Base-by-base conservation (phyloP, 495 filamentous ascomycete genomes). In the Aspergillus steynii region DNA sequence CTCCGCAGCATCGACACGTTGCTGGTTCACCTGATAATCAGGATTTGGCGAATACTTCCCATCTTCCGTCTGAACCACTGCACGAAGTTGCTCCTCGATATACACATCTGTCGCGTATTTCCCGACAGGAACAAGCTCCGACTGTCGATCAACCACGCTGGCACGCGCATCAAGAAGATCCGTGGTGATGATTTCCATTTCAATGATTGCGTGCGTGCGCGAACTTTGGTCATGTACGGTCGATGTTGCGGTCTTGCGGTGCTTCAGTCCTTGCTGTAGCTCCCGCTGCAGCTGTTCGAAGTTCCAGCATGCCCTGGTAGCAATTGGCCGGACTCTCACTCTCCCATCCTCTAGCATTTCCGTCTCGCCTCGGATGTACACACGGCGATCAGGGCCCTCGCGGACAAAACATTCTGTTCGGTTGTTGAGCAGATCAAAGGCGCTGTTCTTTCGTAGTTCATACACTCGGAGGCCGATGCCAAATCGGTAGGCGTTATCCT, bases 191-290 rank as follows among this genome's bases (percentile, higher is more conserved):
- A 71, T 59, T 47, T 71, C 69, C 7, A 71, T 52, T 34, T 71
- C 66, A 4, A 71, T 12, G 4, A 69, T 61, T 4, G 69, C 69
- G 61, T 69, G 69, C 7, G 69, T 71, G 0, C 69, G 57, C n/a
- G 69, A 71, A 27, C 69, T 71, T 51, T 67, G 64, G 29, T 71
- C 64, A 45, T 73, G 68, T 1, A 73, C 34, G 2, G 59, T 61
- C 29, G 71, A 73, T 1, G 62, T 56, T 5, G 61, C 68, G 9
- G 68, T 71, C 29, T 57, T 53, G 5, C 66, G 55, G 1, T 59
- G 49, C 29, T 56, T 59, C n/a, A 69, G 45, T 1, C 62, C 71
- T 5, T 26, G 7, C 9, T 59, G 53, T 1, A 73, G 53, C 47
- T 61, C 60, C 45, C 7, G 9, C 0, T 47, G 58, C 3, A 73